Evolutionary conservation across 2,329 filamentous ascomycete species (phyloP).

Genomic region (Apiospora marii): DNA sequence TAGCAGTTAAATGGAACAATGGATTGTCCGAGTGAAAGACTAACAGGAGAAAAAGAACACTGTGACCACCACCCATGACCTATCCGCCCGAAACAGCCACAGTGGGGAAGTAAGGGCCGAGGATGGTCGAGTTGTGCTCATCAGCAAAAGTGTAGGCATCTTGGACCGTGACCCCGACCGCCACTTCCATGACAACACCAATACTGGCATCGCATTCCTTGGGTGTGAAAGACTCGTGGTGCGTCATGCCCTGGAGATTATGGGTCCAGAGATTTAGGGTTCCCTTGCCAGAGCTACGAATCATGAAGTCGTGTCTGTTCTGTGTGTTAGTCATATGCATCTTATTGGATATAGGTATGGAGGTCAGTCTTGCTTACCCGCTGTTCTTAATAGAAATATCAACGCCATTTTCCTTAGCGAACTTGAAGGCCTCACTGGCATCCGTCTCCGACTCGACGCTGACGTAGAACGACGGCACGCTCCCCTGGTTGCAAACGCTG

Average conservation of each 20-base stretch:
- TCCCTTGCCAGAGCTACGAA: slow-evolving; percentile 40
- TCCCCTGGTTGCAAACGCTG: slow-evolving; percentile 39
- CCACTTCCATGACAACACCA: slow-evolving; percentile 37
- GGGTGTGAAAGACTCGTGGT: slow-evolving; percentile 34
- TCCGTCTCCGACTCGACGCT: slow-evolving; percentile 33
- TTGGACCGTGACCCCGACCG: slow-evolving; percentile 40
- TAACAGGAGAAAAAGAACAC: slow-evolving; percentile 9
- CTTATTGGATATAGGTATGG: no score
- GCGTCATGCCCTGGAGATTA: slow-evolving; percentile 36
- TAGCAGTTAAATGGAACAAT: slow-evolving; percentile 29
- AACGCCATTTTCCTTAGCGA: slow-evolving; percentile 34
- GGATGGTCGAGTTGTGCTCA: slow-evolving; percentile 36
- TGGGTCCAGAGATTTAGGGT: slow-evolving; percentile 42
- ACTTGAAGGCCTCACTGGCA: slow-evolving; percentile 33
- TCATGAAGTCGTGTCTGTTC: slow-evolving; percentile 43
- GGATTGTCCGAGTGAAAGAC: slow-evolving; percentile 26
- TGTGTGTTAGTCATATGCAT: no score
- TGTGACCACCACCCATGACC: slow-evolving; percentile 29
- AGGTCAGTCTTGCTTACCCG: slow-evolving; percentile 28
- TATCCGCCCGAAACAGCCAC: not conserved
- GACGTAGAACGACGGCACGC: slow-evolving; percentile 36
- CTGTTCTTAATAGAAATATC: slow-evolving; percentile 44
- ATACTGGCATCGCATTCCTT: slow-evolving; percentile 32
- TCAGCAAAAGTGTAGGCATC: slow-evolving; percentile 39
- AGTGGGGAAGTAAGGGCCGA: slow-evolving; percentile 30